These are phyloP conservation scores for Podospora pseudoanserina DNA, from an alignment of 495 filamentous ascomycete genomes.

Conservation along the genomic window DNA sequence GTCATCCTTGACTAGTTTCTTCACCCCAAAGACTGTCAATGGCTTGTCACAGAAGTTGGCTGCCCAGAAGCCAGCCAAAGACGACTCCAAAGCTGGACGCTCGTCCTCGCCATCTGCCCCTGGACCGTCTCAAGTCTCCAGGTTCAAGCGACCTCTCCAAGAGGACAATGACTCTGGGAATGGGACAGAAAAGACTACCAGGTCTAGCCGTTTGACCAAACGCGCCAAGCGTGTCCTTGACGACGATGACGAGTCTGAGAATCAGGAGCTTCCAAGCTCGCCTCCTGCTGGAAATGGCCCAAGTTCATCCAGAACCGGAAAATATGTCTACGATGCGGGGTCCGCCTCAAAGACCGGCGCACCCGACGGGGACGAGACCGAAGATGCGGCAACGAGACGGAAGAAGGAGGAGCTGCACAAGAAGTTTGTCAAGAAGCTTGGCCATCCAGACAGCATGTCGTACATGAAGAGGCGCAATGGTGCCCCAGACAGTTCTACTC, in stretches of 20 bases:
- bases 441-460: conserved; percentile 73
- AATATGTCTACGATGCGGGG: conserved; percentile 44
- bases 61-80: conserved; percentile 16
- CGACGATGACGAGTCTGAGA: conserved; percentile 21
- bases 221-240: conserved; percentile 35
- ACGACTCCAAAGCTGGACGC: not conserved
- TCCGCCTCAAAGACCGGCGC: conserved; percentile 17
- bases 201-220: conserved; percentile 37
- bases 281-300: conserved; percentile 4
- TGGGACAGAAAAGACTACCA: conserved; percentile 33
- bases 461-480: conserved; percentile 59
- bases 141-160: conserved; percentile 40
- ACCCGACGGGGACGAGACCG: conserved; percentile 45
- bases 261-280: conserved; percentile 6
- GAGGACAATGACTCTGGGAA: conserved; percentile 30
- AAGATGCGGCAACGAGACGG: conserved; percentile 42
- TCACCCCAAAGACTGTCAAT: conserved; percentile 59
- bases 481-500: conserved; percentile 50
- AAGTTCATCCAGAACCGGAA: conserved; percentile 37
- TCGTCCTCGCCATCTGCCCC: conserved; percentile 14
- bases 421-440: conserved; percentile 86
- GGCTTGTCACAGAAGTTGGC: conserved; percentile 25
- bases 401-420: conserved; percentile 71
- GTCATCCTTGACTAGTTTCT: conserved; percentile 82
- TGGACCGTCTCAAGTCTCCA: conserved; percentile 18